phyloP scores from a whole-genome alignment of 441 rosid species.

The Pelargonium fulgidum region DNA sequence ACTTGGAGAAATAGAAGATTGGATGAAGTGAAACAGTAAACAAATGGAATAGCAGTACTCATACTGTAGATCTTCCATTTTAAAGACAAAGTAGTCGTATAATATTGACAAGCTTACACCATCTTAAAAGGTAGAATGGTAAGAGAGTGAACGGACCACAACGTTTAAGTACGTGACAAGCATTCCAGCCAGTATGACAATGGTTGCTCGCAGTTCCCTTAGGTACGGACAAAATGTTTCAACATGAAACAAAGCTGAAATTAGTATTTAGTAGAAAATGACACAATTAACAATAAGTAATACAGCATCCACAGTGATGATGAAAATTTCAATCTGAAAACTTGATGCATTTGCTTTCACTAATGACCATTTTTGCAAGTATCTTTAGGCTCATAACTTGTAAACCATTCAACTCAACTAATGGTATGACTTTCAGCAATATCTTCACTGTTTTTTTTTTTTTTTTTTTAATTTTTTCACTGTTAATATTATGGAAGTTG shows the following conservation, averaged over 20 bases:
- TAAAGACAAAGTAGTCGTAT: background rate
- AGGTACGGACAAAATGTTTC: slow-evolving; percentile 17
- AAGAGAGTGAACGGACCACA: slow-evolving; percentile 56
- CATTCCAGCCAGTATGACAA: slow-evolving; percentile 82
- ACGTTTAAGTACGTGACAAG: slow-evolving; percentile 71
- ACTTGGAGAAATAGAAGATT: background rate
- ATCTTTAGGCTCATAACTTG: too few species aligned
- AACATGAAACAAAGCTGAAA: slow-evolving; percentile 17
- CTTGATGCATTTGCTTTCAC: background rate
- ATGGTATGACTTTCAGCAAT: background rate
- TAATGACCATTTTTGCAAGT: background rate
- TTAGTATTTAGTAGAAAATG: slow-evolving; percentile 4
- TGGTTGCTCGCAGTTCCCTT: slow-evolving; percentile 69
- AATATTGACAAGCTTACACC: slow-evolving; percentile 1
- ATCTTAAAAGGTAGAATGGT: slow-evolving; percentile 14
- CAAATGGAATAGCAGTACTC: slow-evolving; percentile 9
- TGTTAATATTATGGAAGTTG: too few species aligned
- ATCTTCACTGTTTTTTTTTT: background rate
- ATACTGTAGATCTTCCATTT: background rate
- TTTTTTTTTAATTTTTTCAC: too few species aligned
- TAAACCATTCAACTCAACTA: background rate
- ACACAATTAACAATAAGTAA: background rate
- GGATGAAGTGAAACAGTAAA: slow-evolving; percentile 4
- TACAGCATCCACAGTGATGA: slow-evolving; percentile 3
- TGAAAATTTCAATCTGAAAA: slow-evolving; percentile 2